phyloP scores from a whole-genome alignment of 2,329 filamentous ascomycete species.

The Aspergillus japonicus region DNA sequence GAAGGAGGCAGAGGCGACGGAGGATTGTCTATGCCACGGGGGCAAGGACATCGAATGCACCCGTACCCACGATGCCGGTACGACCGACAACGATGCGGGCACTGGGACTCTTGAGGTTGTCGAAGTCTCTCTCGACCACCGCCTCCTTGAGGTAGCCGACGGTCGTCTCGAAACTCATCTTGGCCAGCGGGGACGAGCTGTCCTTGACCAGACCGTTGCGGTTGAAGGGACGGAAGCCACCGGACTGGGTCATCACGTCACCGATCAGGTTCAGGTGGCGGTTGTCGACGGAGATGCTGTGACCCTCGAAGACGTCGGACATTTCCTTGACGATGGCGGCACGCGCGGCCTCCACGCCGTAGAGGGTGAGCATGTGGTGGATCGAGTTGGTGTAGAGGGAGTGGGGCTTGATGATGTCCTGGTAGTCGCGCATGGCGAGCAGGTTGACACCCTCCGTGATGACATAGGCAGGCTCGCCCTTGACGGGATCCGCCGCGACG shows the following conservation, averaged over 20 bases:
- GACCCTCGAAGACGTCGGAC: constrained; percentile 77
- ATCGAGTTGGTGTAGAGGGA: constrained; percentile 91
- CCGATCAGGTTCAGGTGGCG: constrained; percentile 93
- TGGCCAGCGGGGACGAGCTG: constrained; percentile 87
- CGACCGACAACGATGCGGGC: constrained; percentile 84
- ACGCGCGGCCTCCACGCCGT: constrained; percentile 91
- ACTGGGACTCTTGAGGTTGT: constrained; percentile 81
- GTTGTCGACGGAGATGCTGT: constrained; percentile 89
- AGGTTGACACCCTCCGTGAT: constrained; percentile 86
- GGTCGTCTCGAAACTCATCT: constrained; percentile 99
- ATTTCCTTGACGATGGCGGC: constrained; percentile 85
- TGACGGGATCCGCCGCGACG: constrained; percentile 58
- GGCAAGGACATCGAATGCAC: constrained; percentile 81
- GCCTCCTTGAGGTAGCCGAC: constrained; percentile 91
- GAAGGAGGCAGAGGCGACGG: not conserved
- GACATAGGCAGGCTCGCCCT: constrained; percentile 53
- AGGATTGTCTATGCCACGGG: constrained; percentile 41
- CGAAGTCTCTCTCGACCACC: constrained; percentile 83
- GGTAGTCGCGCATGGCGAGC: constrained; percentile 83
- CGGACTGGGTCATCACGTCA: constrained; percentile 95
- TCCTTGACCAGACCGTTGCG: constrained; percentile 77
- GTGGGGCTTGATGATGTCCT: constrained; percentile 81
- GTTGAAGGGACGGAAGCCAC: constrained; percentile 87
- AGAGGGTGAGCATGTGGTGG: constrained; percentile 75
- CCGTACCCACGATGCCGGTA: constrained; percentile 80